Evolutionary conservation across 306 rosid species (phyloP), one percentile per base, ranked within the genome.

Genomic region (Vigna unguiculata): DNA sequence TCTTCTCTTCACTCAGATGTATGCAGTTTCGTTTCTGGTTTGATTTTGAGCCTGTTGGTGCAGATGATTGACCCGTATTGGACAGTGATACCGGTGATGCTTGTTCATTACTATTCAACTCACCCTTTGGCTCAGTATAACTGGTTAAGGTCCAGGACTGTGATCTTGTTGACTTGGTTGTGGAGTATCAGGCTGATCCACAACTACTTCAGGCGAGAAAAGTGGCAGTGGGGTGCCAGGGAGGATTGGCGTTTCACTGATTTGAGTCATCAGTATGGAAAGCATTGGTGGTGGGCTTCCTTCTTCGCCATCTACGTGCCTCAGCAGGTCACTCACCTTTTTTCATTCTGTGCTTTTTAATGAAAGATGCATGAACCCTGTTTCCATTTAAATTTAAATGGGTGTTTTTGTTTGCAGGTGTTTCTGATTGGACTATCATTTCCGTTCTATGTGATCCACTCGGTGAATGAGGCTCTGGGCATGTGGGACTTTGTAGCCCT

Each of bases 61-160:
- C 89, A 93, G 98, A 94, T 94, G 97, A 94, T 91, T 54, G 94
- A 88, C 71, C 86, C 92, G 78, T 93, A 88, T 74, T 93, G 96
- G 98, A 88, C 97, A 2, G 89, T 91, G 88, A 91, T 94, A 32
- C 98, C 98, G 0, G 83, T 91, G 51, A 88, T 91, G 94, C 78
- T 94, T 43, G 88, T 80, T 69, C 89, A 91, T 77, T 94, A 82
- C 90, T 88, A 82, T 46, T 73, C 90, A 15, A 61, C 83, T 20
- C 97, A 94, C 79, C 98, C 98, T 75, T 55, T 90, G 86, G 93
- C 76, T 62, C 59, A 86, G n/a, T 91, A 80, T 75, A 15, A 86
- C 72, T 62, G 69, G 79, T 87, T 86, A 95, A 86, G 97, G 72
- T 94, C 97, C 9, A 87, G 80, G 80, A 85, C 84, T 0, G 85